Conservation (phyloP, 2,329 filamentous ascomycete genomes). For the Dothidotthia symphoricarpi region DNA sequence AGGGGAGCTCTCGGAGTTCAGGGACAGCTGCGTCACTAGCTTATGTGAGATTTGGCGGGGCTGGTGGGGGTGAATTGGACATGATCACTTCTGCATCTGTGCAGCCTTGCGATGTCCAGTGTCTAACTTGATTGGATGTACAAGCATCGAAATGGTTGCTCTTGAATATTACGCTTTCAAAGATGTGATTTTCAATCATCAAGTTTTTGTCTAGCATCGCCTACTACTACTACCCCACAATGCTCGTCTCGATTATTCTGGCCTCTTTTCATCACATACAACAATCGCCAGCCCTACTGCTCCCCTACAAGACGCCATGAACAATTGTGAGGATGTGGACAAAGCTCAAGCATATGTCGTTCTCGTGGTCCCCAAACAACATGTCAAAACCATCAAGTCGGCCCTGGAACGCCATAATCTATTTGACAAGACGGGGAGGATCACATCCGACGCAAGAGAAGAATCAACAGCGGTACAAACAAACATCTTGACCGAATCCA, state of each 20-base stretch:
- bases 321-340: background rate
- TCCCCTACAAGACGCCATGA: background rate
- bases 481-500: too few relatives aligned
- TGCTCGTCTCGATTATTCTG: background rate
- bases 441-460: slow-evolving; percentile 15
- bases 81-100: too few relatives aligned
- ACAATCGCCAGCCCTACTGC: background rate
- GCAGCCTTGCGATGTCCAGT: too few relatives aligned
- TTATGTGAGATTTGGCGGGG: background rate
- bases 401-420: slow-evolving; percentile 32
- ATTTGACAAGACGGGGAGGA: slow-evolving; percentile 33
- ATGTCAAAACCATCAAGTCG: slow-evolving; percentile 43
- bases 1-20: background rate
- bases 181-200: too few relatives aligned
- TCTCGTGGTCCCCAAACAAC: slow-evolving; percentile 30
- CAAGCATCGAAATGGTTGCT: too few relatives aligned
- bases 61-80: background rate
- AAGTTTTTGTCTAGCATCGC: slow-evolving; percentile 1
- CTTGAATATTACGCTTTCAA: too few relatives aligned
- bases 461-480: too few relatives aligned
- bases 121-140: too few relatives aligned
- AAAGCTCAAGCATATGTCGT: slow-evolving; percentile 2
- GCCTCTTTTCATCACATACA: background rate
- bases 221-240: background rate
- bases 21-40: background rate